Conservation (phyloP, 345 rosid genomes). For the Punica granatum region DNA sequence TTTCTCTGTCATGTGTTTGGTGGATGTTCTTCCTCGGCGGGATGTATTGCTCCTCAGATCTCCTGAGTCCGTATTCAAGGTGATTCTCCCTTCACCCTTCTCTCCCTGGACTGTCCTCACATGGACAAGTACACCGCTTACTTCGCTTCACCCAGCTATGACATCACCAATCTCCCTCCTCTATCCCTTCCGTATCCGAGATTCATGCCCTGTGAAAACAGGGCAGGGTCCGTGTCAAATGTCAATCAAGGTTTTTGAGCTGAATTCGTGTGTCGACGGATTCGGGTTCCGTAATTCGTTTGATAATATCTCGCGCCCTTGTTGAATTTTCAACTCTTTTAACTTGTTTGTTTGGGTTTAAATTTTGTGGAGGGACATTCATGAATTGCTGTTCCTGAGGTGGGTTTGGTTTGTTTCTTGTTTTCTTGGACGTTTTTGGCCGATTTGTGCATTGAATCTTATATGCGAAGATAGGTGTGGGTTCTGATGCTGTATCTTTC, state of each 20-base stretch:
- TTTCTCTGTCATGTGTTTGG: neutral
- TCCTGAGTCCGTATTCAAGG: conserved; percentile 1
- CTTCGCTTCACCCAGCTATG: too few species aligned
- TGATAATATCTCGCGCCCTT: neutral
- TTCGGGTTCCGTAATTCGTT: neutral
- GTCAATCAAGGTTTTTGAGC: neutral
- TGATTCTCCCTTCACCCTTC: neutral
- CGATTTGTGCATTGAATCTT: neutral
- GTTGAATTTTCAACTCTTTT: neutral
- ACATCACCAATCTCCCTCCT: neutral
- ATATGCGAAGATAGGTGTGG: neutral
- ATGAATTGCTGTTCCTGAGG: neutral
- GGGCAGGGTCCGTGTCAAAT: neutral
- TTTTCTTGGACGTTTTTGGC: neutral
- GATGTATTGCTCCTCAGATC: conserved; percentile 11
- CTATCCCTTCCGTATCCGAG: neutral
- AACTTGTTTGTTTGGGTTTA: neutral
- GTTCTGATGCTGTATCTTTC: neutral
- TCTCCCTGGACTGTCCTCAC: too few species aligned
- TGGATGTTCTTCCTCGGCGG: neutral
- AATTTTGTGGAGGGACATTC: neutral
- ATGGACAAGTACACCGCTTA: too few species aligned
- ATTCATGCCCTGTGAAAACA: neutral
- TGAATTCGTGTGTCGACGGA: neutral
- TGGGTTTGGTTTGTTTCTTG: conserved; percentile 2